Base-by-base conservation (phyloP, 2,329 filamentous ascomycete genomes). In the Fusarium tanahbumbuense region DNA sequence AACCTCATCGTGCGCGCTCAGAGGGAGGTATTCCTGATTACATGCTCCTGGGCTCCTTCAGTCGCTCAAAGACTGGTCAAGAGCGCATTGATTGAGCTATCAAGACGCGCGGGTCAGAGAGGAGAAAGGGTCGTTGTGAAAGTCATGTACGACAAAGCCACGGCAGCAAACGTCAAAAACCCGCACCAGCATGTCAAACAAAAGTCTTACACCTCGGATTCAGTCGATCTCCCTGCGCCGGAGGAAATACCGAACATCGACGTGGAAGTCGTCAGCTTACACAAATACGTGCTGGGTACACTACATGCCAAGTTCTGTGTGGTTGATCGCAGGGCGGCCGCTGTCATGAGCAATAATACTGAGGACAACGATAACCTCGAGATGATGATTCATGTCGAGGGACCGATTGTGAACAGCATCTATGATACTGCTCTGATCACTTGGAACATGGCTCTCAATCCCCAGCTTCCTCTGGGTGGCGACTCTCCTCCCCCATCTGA, bases 291-390 rank as follows among this genome's bases (percentile, higher is more conserved):
- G 2, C 78, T 94, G 5, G 92, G 92, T 1, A 95, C 92, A 0
- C 91, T 94, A 42, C 92, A 94, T 74, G 84, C 89, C 67, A 95
- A 95, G 75, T 93, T 91, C 75, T 92, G 93, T 84, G 82, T 94
- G 2, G 88, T 94, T 2, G 92, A 95, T 77, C 85, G 92, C 9
- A 88, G 86, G 66, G 83, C 91, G n/a, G 92, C 87, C 0, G 81
- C 92, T 2, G 77, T 94, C 3, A 90, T 92, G 79, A 94, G 91
- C 80, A 93, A 93, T 77, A 95, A 94, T 73, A 91, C 94, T 52
- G 85, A 89, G 77, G 89, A 93, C 68, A 94, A 93, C 56, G 90
- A 92, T 72, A 95, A 95, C 70, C 64, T 94, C 58, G 92, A 95
- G 78, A 94, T 95, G 92, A 89, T 93, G 86, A 84, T 87, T 5